Percentiles rank a stretch among this genome's conserved stretches.
phyloP scores from a whole-genome alignment of 2,329 filamentous ascomycete genomes.

The Microsporum canis region DNA sequence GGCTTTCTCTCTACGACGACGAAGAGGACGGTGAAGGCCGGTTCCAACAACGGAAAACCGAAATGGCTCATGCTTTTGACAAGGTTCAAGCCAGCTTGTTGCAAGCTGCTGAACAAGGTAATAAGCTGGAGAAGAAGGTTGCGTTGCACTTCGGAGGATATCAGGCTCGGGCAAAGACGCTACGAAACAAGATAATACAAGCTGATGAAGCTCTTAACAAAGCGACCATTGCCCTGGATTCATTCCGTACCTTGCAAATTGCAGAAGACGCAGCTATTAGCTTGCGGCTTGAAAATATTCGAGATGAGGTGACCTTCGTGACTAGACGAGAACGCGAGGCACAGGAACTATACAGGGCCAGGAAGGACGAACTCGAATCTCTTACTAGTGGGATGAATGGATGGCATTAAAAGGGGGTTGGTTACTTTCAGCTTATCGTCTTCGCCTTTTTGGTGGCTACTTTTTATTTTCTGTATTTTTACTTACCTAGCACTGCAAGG shows the following conservation, averaged over 20 bases:
- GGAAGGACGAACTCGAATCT: constrained; percentile 64
- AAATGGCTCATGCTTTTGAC: constrained; percentile 62
- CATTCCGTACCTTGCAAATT: constrained; percentile 63
- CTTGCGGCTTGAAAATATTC: constrained; percentile 59
- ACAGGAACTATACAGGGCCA: constrained; percentile 69
- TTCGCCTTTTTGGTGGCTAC: not conserved
- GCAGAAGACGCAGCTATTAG: constrained; percentile 68
- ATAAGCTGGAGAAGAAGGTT: constrained; percentile 92
- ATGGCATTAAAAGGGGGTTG: constrained; percentile 6
- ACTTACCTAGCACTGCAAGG: not conserved
- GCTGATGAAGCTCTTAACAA: constrained; percentile 64
- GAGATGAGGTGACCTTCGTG: constrained; percentile 74
- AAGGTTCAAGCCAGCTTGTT: constrained; percentile 62
- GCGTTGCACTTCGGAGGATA: constrained; percentile 79
- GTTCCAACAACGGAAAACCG: constrained; percentile 41
- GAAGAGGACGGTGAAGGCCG: constrained; percentile 63
- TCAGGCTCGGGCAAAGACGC: constrained; percentile 67
- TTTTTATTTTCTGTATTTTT: not conserved
- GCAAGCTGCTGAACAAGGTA: constrained; percentile 62
- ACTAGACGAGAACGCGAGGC: constrained; percentile 76
- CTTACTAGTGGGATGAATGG: constrained; percentile 37
- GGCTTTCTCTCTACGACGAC: constrained; percentile 67
- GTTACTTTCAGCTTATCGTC: not conserved
- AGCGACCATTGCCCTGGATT: constrained; percentile 58
- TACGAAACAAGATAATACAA: constrained; percentile 67